A percentile compares a stretch with the other conserved stretches of the same genome.
Conservation (phyloP, 2,329 filamentous ascomycete genomes). For the Gremmenia infestans region DNA sequence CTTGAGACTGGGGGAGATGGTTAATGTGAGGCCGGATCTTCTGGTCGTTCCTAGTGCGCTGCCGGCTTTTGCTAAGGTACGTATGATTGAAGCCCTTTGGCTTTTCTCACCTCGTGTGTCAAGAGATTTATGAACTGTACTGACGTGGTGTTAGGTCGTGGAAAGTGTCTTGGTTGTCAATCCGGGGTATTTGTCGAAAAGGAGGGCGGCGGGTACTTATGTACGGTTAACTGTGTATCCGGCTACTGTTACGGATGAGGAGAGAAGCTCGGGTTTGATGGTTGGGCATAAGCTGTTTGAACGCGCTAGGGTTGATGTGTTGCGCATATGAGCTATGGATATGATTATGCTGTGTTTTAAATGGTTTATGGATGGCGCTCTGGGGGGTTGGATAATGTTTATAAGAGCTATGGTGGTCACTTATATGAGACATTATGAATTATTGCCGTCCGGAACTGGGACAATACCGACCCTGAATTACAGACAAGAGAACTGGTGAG, state of each 20-base stretch:
- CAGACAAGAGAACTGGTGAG: too few species aligned
- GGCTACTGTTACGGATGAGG: slow-evolving; percentile 52
- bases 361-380: background rate
- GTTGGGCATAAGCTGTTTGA: slow-evolving; percentile 75
- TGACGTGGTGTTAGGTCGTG: slow-evolving; percentile 59
- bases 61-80: slow-evolving; percentile 82
- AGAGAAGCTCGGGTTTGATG: slow-evolving; percentile 50
- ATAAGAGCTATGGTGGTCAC: background rate
- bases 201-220: slow-evolving; percentile 78
- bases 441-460: too few species aligned
- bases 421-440: too few species aligned
- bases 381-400: background rate
- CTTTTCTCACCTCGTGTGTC: background rate
- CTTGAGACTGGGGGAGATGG: slow-evolving; percentile 84
- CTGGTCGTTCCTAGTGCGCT: slow-evolving; percentile 77
- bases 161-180: slow-evolving; percentile 89
- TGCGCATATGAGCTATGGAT: slow-evolving; percentile 54
- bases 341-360: background rate
- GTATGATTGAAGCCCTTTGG: slow-evolving; percentile 17
- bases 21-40: slow-evolving; percentile 79
- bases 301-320: slow-evolving; percentile 80
- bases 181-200: slow-evolving; percentile 81
- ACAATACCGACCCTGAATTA: too few species aligned
- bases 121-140: background rate
- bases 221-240: slow-evolving; percentile 73